These are phyloP conservation scores for Debaryomyces subglobosus DNA, from an alignment of 1,139 yeast genomes.

Conservation along the genomic window DNA sequence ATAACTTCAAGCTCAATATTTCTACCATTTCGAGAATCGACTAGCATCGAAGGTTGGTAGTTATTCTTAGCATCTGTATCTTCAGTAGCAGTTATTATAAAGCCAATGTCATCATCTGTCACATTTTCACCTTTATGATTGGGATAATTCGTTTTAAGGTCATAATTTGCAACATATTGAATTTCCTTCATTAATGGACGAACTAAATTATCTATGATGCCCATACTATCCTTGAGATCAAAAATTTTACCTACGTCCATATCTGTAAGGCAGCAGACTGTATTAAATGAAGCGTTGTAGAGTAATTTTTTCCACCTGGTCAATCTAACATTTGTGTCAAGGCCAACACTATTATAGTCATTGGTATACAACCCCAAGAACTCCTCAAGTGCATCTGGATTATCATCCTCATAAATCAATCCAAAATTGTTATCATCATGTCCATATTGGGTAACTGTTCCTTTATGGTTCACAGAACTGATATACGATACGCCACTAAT, in stretches of 20 bases:
- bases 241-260: conserved; percentile 31
- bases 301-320: conserved; percentile 38
- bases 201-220: conserved; percentile 20
- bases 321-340: conserved; percentile 24
- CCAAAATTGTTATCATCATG: conserved; percentile 29
- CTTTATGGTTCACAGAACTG: conserved; percentile 26
- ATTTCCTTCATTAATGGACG: conserved; percentile 31
- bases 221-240: conserved; percentile 19
- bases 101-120: conserved; percentile 19
- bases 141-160: conserved; percentile 16
- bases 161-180: conserved; percentile 25
- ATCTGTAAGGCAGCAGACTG: conserved; percentile 35
- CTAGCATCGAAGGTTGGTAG: conserved; percentile 41
- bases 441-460: conserved; percentile 31
- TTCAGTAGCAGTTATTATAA: conserved; percentile 21
- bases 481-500: conserved; percentile 33
- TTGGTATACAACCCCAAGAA: conserved; percentile 31
- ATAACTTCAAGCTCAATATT: conserved; percentile 37
- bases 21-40: conserved; percentile 33
- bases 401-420: conserved; percentile 13
- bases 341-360: conserved; percentile 10
- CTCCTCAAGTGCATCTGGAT: conserved; percentile 14
- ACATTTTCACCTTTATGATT: conserved; percentile 18
- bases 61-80: conserved; percentile 23
- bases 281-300: conserved; percentile 39